Percentiles rank a stretch among this genome's conserved stretches.
Conservation (phyloP, 1,139 yeast genomes). For the Pichia inconspicua region DNA sequence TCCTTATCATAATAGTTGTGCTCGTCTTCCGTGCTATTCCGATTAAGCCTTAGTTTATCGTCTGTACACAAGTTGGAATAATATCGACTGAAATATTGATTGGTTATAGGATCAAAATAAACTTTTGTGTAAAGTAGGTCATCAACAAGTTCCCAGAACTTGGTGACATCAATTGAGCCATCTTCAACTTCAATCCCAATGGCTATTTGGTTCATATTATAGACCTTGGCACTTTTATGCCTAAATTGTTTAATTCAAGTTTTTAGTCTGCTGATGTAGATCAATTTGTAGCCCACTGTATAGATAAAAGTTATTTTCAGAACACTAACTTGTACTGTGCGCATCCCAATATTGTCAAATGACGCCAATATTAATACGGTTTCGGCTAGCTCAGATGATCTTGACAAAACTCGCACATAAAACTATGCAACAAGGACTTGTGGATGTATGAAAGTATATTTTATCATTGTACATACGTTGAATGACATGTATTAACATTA, state of each 20-base stretch:
- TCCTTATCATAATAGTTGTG: constrained; percentile 3
- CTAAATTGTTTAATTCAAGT: too few relatives aligned
- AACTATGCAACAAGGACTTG: constrained; percentile 10
- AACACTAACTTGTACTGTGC: neutral
- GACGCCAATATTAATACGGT: neutral
- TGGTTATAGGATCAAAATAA: constrained; percentile 18
- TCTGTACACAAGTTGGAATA: constrained; percentile 3
- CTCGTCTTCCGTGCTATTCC: constrained; percentile 1
- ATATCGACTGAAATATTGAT: constrained; percentile 18
- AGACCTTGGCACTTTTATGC: too few relatives aligned
- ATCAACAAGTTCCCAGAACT: constrained; percentile 27
- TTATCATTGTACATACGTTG: too few relatives aligned
- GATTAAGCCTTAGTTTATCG: neutral
- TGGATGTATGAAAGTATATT: constrained; percentile 5
- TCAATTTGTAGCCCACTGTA: neutral
- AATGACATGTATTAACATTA: neutral
- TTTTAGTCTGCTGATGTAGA: neutral
- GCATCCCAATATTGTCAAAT: neutral
- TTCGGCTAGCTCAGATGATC: neutral
- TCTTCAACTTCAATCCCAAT: constrained; percentile 7
- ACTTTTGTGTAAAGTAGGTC: constrained; percentile 24
- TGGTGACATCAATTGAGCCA: constrained; percentile 18
- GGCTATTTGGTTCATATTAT: neutral
- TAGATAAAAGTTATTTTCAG: too few relatives aligned
- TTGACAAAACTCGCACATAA: neutral